Base-by-base conservation (phyloP, 306 rosid species). In the barrel medic (Medicago truncatula) region DNA sequence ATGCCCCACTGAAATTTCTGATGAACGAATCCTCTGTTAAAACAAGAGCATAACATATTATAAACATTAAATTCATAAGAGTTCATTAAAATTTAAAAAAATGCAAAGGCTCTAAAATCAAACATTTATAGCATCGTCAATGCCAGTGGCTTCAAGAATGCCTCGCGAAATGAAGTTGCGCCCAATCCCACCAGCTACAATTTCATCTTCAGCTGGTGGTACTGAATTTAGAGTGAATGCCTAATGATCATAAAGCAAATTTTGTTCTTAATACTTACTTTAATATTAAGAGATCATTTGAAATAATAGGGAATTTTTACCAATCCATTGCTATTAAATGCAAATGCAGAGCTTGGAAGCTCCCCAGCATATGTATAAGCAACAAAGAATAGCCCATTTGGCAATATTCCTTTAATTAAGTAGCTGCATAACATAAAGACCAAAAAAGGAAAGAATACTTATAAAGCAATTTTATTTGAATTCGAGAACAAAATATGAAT, bases 321-420 rank as follows among this genome's bases (percentile, higher is more conserved):
- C 76, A 89, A 73, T 76, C 98, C 96, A 80, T 85, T 86, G 58
- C 75, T 84, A 72, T 93, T 90, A 84, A 88, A 83, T 8, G 79
- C 85, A 72, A 82, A 82, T 6, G 72, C 97, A 78, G 93, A 85
- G 78, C 90, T 95, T 63, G 98, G 99, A 54, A 92, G 97, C 85
- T 95, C 97, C 82, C 97, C 98, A 6, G 97, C 96, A 49, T 90
- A 92, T 2, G 97, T 92, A 64, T 89, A 92, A 74, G 89, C 99
- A 53, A 92, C 64, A 58, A 84, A 90, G 69, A 89, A 88, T 3
- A 47, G 5, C 44, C 89, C 96, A 80, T 82, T 67, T 64, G 87
- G 72, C 76, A 90, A 79, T 40, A 76, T 82, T 80, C 85, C 96
- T 75, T 88, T 90, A 69, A 92, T 80, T 82, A 92, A 85, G 85